Evolutionary conservation across 2,329 filamentous ascomycete genomes (phyloP), one percentile per base, ranked within the genome.

Genomic region (Ilyonectria sp.): DNA sequence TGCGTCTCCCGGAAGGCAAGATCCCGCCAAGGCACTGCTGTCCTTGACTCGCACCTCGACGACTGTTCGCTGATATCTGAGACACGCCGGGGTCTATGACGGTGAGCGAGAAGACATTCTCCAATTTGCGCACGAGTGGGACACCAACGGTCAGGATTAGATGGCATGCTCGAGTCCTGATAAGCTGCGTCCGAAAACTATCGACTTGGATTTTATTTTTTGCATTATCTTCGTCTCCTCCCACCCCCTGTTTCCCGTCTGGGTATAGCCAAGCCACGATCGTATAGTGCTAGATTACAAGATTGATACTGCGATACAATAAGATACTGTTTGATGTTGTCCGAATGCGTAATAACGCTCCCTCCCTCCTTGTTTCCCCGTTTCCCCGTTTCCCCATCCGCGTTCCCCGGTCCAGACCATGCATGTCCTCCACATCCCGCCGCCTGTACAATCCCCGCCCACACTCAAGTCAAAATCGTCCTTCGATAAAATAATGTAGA

Each of bases 211-310:
- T 8, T 43, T n/a, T 43, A n/a, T n/a, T 43, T 57, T 58, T 52
- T 54, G 35, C 23, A 56, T 54, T 43, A 33, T 46, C 43, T 56
- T 26, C 46, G n/a, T 37, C 35, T n/a, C 35, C 33, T 35, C 15
- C 60, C 47, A 23, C 62, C 35, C 26, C 21, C 47, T 33, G 17
- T 31, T n/a, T 15, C 29, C 35, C 26, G 29, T 49, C 56, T 31
- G 52, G 56, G 57, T 54, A 61, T 58, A 33, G 57, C 57, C 43
- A 65, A 62, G 46, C 31, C 55, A 46, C 56, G 17, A 49, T 55
- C 46, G 23, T 54, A 60, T 59, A 40, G 56, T 55, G 49, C 59
- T 69, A 70, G 56, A 70, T 66, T 68, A 70, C 65, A 70, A 64
- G 53, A 46, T 65, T 53, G 44, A 59, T 68, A 68, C 57, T 62